Percentiles rank a stretch among this genome's conserved stretches.
These are phyloP conservation scores for Hymenochaete sp. DNA, from an alignment of 1,284 basidiomycete genomes.

Conservation along the genomic window DNA sequence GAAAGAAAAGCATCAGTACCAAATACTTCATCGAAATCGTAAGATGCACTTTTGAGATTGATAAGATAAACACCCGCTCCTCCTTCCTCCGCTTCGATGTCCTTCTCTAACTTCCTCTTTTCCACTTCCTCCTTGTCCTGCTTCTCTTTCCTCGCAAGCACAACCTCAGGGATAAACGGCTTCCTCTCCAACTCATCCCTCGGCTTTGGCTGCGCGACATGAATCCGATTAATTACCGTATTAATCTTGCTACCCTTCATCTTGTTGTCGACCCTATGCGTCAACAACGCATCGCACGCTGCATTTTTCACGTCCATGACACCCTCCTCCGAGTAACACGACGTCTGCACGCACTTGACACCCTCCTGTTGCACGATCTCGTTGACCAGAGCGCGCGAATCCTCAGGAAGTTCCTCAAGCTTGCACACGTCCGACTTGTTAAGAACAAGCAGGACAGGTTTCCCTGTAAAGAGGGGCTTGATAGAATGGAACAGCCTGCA, in stretches of 20 bases:
- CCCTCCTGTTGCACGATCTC: slow-evolving; percentile 73
- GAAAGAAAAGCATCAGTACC: slow-evolving; percentile 14
- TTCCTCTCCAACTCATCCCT: slow-evolving; percentile 79
- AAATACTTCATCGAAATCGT: slow-evolving; percentile 7
- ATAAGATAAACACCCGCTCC: slow-evolving; percentile 87
- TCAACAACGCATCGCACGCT: slow-evolving; percentile 87
- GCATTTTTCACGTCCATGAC: slow-evolving; percentile 91
- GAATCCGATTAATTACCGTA: slow-evolving; percentile 85
- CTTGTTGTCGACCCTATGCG: slow-evolving; percentile 88
- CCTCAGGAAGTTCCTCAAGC: slow-evolving; percentile 70
- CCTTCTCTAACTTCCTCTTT: slow-evolving; percentile 61
- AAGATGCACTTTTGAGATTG: slow-evolving; percentile 71
- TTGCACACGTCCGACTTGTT: slow-evolving; percentile 93
- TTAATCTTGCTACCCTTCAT: slow-evolving; percentile 91
- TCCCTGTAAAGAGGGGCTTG: slow-evolving; percentile 89
- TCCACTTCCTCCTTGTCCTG: slow-evolving; percentile 82
- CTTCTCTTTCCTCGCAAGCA: slow-evolving; percentile 70
- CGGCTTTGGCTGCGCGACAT: slow-evolving; percentile 83
- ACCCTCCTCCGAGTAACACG: slow-evolving; percentile 91
- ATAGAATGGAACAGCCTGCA: slow-evolving; percentile 98
- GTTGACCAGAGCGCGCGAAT: slow-evolving; percentile 71
- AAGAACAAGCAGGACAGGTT: slow-evolving; percentile 86
- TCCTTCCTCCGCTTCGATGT: slow-evolving; percentile 76
- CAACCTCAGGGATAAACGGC: slow-evolving; percentile 79
- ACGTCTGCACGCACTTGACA: slow-evolving; percentile 73